Percentiles rank a stretch among this genome's conserved stretches.
phyloP scores from a whole-genome alignment of 495 filamentous ascomycete genomes.

The Hypoxylon cercidicola region DNA sequence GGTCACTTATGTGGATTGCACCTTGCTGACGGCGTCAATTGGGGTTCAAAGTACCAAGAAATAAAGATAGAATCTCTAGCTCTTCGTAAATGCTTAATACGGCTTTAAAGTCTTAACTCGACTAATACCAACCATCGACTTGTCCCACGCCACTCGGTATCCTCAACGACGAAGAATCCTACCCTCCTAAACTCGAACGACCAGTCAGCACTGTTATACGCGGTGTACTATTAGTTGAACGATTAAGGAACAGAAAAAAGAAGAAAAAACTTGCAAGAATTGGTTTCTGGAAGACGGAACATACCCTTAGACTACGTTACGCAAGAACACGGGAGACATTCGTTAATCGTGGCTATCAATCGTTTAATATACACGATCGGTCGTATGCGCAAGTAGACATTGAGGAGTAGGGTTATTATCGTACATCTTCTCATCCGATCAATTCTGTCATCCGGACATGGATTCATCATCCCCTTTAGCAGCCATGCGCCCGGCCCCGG shows the following conservation, averaged over 20 bases:
- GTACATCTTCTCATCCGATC: slow-evolving; percentile 20
- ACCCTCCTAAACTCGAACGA: slow-evolving; percentile 15
- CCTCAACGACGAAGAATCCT: slow-evolving; percentile 7
- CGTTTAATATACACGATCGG: slow-evolving; percentile 33
- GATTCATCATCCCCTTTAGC: slow-evolving; percentile 94
- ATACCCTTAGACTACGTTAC: slow-evolving; percentile 5
- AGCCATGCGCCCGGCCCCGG: slow-evolving; percentile 86
- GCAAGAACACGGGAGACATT: slow-evolving; percentile 32
- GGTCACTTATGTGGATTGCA: too few species aligned
- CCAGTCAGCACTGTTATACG: slow-evolving; percentile 17
- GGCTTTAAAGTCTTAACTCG: slow-evolving; percentile 18
- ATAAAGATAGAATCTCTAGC: slow-evolving; percentile 19
- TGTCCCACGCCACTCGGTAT: not conserved
- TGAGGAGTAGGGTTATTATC: slow-evolving; percentile 38
- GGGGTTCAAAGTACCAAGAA: slow-evolving; percentile 1
- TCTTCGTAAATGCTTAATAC: slow-evolving; percentile 24
- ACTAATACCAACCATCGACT: slow-evolving; percentile 5
- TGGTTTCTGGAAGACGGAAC: slow-evolving; percentile 5
- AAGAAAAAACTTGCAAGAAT: not conserved
- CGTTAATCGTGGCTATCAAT: slow-evolving; percentile 33
- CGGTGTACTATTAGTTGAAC: slow-evolving; percentile 22
- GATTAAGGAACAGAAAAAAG: slow-evolving; percentile 10
- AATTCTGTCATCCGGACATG: slow-evolving; percentile 61
- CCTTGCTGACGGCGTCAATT: too few species aligned
- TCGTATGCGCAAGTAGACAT: slow-evolving; percentile 28